These are phyloP conservation scores for Ogataea henricii DNA, from an alignment of 805 yeast genomes.

Conservation along the genomic window DNA sequence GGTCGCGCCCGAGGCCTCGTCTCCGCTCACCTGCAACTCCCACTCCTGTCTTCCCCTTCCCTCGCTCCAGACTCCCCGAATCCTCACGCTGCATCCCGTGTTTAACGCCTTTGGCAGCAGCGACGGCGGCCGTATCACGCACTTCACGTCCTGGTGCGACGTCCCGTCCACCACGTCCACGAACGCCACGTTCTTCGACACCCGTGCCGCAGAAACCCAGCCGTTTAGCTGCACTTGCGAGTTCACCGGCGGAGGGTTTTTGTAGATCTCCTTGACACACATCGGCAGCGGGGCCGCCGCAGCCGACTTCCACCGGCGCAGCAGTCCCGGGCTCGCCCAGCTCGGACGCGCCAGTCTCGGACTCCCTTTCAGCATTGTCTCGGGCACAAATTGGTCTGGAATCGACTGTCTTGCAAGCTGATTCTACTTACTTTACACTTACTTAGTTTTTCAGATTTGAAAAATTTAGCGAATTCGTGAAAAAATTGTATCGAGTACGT, in stretches of 20 bases:
- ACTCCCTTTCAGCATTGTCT: too few species aligned
- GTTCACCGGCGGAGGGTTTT: constrained; percentile 39
- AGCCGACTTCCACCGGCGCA: constrained; percentile 1
- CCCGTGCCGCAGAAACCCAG: constrained; percentile 71
- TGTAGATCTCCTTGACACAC: constrained; percentile 33
- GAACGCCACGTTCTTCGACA: constrained; percentile 76
- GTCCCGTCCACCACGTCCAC: constrained; percentile 83
- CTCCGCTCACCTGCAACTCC: constrained; percentile 48
- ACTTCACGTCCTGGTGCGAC: constrained; percentile 50
- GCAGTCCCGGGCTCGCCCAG: not conserved
- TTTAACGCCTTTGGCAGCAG: constrained; percentile 33
- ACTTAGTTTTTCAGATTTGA: not conserved
- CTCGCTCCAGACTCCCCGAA: constrained; percentile 39
- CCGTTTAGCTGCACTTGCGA: constrained; percentile 57
- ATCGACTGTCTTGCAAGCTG: not conserved
- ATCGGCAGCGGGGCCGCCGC: constrained; percentile 20
- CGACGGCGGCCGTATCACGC: constrained; percentile 49
- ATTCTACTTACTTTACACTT: too few species aligned
- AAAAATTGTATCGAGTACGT: too few species aligned
- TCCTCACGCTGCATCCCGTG: constrained; percentile 40
- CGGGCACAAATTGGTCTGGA: too few species aligned
- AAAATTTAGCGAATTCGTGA: too few species aligned
- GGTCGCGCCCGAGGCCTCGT: constrained; percentile 6
- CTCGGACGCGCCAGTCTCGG: too few species aligned
- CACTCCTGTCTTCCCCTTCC: constrained; percentile 53